Base-by-base conservation (phyloP, 345 rosid species). In the Rhizophora mangle region DNA sequence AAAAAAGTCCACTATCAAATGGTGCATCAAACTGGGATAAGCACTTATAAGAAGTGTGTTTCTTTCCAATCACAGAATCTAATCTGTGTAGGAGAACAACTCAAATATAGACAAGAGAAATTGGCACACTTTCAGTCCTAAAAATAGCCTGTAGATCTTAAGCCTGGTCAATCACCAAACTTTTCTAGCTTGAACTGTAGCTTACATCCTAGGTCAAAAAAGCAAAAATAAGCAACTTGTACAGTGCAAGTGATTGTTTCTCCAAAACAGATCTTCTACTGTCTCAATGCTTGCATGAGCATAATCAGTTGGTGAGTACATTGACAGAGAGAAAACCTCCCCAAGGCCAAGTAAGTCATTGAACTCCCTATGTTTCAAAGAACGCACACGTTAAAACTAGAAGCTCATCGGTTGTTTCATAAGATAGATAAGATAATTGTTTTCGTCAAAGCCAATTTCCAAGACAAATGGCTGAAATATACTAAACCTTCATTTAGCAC, bases 61-160 rank as follows among this genome's bases (percentile, higher is more conserved):
- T 57, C 51, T 69, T 60, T 49, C 64, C 54, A 31, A 49, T 60
- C 21, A 49, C 24, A 47, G 47, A 24, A 46, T 24, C 65, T 31
- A 47, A 11, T 56, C 55, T 37, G 34, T 1, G 22, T 30, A 27
- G 19, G 36, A 34, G 19, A 55, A 18, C 11, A 7, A 30, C 22
- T 26, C 20, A 57, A 26, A 18, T 39, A 13, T 29, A 18, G 68
- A 43, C 49, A 37, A 9, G 18, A 13, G 49, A 13, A 43, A 43
- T 15, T 43, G 49, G 18, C 3, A 4, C 49, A 13, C 49, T 43
- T 43, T 43, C 49, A 43, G 49, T 15, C 49, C 49, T 15, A 43
- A 13, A 43, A 43, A 15, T 43, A 3, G 49, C 49, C 18, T 13
- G 31, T 57, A 59, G 60, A 60, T 60, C 19, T 29, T 37, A 64